Conservation (phyloP, 768 basidiomycete species). For the Boletellus sp. region DNA sequence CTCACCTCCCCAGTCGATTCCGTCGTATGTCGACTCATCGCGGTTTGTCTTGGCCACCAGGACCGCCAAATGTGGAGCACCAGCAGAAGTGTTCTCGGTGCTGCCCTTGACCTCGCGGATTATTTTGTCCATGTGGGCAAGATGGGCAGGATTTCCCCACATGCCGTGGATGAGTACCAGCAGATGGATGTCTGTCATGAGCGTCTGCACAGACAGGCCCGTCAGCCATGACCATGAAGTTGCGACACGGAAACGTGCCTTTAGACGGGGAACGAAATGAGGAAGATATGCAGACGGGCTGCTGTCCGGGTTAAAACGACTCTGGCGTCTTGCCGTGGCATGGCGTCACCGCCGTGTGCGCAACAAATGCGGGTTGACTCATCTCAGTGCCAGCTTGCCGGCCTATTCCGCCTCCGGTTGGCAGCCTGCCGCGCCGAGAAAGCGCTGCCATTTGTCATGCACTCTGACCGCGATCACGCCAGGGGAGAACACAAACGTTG, state of each 20-base stretch:
- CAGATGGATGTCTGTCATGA: slow-evolving; percentile 36
- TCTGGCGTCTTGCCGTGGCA: not conserved
- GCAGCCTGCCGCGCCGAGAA: too few relatives aligned
- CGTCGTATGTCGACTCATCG: slow-evolving; percentile 72
- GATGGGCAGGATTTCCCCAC: slow-evolving; percentile 75
- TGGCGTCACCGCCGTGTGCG: not conserved
- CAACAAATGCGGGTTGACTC: too few relatives aligned
- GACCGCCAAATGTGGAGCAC: slow-evolving; percentile 50
- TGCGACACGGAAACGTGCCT: slow-evolving; percentile 1
- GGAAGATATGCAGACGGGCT: slow-evolving; percentile 1
- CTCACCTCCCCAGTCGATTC: slow-evolving; percentile 82
- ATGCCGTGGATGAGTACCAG: slow-evolving; percentile 58
- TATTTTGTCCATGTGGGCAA: slow-evolving; percentile 54
- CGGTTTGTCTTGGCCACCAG: slow-evolving; percentile 64
- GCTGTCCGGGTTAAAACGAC: not conserved
- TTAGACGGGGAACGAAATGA: not conserved
- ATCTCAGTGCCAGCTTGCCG: too few relatives aligned
- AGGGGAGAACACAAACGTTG: not conserved
- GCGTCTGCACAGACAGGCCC: not conserved
- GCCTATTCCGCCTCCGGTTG: too few relatives aligned
- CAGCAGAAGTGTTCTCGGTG: slow-evolving; percentile 22
- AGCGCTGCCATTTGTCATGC: too few relatives aligned
- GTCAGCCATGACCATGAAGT: not conserved
- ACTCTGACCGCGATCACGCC: too few relatives aligned
- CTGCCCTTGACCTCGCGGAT: slow-evolving; percentile 42